Percentiles rank a stretch among this genome's conserved stretches.
phyloP scores from a whole-genome alignment of 495 filamentous ascomycete species.

The Annulohypoxylon moriforme region DNA sequence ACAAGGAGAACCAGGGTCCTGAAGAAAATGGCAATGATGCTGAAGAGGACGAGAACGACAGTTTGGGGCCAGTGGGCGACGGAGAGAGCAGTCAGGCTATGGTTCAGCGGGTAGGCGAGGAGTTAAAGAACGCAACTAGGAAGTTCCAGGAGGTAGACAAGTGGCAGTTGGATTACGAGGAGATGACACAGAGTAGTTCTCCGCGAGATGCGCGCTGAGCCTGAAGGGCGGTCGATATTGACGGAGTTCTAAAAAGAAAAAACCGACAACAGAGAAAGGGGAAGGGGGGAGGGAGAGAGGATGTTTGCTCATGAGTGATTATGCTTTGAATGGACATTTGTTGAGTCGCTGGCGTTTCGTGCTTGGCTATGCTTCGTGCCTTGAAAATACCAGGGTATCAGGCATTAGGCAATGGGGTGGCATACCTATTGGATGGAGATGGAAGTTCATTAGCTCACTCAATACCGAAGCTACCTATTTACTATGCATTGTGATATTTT shows the following conservation, averaged over 20 bases:
- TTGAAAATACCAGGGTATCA: neutral
- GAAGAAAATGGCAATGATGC: slow-evolving; percentile 28
- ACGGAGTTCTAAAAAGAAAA: neutral
- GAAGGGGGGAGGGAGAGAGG: neutral
- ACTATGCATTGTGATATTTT: slow-evolving; percentile 14
- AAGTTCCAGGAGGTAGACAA: slow-evolving; percentile 65
- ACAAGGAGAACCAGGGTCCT: slow-evolving; percentile 58
- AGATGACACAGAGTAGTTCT: slow-evolving; percentile 53
- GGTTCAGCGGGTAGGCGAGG: slow-evolving; percentile 47
- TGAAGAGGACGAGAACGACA: slow-evolving; percentile 39
- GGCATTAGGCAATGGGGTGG: neutral
- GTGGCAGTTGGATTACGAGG: slow-evolving; percentile 62
- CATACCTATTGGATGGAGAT: slow-evolving; percentile 13
- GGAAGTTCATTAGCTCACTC: slow-evolving; percentile 17
- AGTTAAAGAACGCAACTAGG: slow-evolving; percentile 58
- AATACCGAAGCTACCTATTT: slow-evolving; percentile 13
- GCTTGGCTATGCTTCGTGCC: slow-evolving; percentile 9
- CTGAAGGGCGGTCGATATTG: neutral
- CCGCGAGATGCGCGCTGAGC: slow-evolving; percentile 50
- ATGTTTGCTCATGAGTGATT: slow-evolving; percentile 25
- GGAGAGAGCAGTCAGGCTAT: slow-evolving; percentile 47
- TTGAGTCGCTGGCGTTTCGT: slow-evolving; percentile 5
- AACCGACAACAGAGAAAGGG: neutral
- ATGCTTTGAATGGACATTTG: slow-evolving; percentile 13
- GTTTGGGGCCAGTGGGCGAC: neutral